These are phyloP conservation scores for Juglanconis juglandina DNA, from an alignment of 2,329 filamentous ascomycete genomes.

Conservation along the genomic window DNA sequence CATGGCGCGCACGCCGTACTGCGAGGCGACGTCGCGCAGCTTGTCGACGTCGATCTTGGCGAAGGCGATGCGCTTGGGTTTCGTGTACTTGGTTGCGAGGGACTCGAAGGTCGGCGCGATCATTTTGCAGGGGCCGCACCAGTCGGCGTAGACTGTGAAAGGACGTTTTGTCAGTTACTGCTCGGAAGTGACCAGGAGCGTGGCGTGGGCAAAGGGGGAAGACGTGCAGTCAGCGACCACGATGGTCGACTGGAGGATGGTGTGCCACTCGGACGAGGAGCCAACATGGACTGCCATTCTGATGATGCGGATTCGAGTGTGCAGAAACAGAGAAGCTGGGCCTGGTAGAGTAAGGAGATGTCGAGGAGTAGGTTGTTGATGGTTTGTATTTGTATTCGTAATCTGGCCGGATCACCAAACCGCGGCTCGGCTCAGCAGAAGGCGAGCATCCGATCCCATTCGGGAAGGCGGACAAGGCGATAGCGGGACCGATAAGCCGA, in stretches of 20 bases:
- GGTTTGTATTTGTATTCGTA: neutral
- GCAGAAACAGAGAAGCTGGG: neutral
- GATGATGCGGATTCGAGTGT: neutral
- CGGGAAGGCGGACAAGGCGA: neutral
- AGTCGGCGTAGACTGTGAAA: slow-evolving; percentile 80
- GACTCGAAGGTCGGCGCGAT: slow-evolving; percentile 88
- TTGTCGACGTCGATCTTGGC: slow-evolving; percentile 87
- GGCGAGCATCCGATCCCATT: neutral
- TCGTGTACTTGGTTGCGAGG: slow-evolving; percentile 73
- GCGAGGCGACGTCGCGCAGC: slow-evolving; percentile 71
- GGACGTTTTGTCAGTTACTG: slow-evolving; percentile 21
- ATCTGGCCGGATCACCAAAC: slow-evolving; percentile 15
- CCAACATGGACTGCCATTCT: slow-evolving; percentile 55
- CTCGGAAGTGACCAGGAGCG: slow-evolving; percentile 19
- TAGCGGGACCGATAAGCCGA: neutral
- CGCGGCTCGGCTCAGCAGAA: neutral
- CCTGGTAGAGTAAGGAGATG: neutral
- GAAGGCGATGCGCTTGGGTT: slow-evolving; percentile 81
- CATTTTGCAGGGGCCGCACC: slow-evolving; percentile 90
- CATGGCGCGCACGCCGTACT: slow-evolving; percentile 80
- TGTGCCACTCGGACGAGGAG: slow-evolving; percentile 68
- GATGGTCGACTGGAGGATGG: slow-evolving; percentile 66
- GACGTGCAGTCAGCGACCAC: slow-evolving; percentile 80
- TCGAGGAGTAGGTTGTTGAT: neutral
- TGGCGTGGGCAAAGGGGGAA: slow-evolving; percentile 5